Evolutionary conservation across 2,329 filamentous ascomycete genomes (phyloP).

Genomic region (Aspergillus sp.): DNA sequence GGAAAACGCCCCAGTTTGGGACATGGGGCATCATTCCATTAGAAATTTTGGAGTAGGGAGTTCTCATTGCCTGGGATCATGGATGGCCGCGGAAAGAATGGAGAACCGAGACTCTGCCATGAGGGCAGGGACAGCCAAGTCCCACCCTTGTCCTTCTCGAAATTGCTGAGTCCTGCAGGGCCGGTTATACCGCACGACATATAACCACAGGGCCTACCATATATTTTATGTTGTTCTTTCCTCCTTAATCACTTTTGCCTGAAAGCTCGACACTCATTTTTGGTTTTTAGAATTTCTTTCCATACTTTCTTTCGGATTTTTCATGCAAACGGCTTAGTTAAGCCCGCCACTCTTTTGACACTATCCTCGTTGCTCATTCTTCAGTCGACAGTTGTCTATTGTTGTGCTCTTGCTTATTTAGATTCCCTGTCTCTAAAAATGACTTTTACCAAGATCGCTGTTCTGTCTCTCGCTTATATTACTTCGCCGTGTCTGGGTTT

Average conservation of each 20-base stretch:
- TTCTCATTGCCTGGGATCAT: too few relatives aligned
- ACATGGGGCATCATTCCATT: too few relatives aligned
- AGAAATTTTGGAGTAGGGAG: too few relatives aligned
- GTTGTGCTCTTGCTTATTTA: not conserved
- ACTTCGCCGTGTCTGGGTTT: not conserved
- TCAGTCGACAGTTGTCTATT: not conserved
- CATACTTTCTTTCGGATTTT: not conserved
- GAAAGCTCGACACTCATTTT: not conserved
- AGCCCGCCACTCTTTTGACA: not conserved
- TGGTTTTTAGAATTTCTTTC: not conserved
- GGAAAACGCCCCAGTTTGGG: too few relatives aligned
- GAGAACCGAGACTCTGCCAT: too few relatives aligned
- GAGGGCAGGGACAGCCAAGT: not conserved
- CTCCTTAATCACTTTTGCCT: not conserved
- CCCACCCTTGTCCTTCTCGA: not conserved
- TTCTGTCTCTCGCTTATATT: slow-evolving; percentile 1
- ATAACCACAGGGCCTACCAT: not conserved
- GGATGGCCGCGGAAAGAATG: too few relatives aligned
- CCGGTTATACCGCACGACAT: not conserved
- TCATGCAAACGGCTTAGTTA: not conserved
- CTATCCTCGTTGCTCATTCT: not conserved
- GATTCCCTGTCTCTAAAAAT: not conserved
- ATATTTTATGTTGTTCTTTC: not conserved
- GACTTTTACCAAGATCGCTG: not conserved
- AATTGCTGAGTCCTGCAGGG: too few relatives aligned